A percentile compares a stretch with the other conserved stretches of the same genome.
phyloP scores from a whole-genome alignment of 371 early-diverging fungal genomes.

The Parasitella parasitica region DNA sequence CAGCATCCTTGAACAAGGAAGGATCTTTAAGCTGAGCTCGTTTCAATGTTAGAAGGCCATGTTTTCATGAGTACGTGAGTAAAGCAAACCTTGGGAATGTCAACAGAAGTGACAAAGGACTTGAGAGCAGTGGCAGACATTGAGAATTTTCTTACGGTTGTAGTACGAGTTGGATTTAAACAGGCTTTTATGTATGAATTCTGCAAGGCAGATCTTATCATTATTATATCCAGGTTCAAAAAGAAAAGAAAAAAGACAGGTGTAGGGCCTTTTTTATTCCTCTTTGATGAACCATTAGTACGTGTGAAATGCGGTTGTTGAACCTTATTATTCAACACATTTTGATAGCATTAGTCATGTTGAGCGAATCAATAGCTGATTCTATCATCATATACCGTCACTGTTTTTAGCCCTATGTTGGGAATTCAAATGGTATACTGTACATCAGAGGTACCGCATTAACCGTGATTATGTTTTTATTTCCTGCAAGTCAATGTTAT shows the following conservation, averaged over 20 bases:
- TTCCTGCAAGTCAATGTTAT: too few species aligned
- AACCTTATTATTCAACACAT: slow-evolving; percentile 8
- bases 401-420: background rate
- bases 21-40: slow-evolving; percentile 63
- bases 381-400: background rate
- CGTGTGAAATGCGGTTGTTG: slow-evolving; percentile 9
- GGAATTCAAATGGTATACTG: too few species aligned
- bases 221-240: slow-evolving; percentile 5
- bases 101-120: slow-evolving; percentile 23
- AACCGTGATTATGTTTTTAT: too few species aligned
- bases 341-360: background rate
- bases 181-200: slow-evolving; percentile 37
- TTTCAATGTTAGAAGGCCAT: too few species aligned
- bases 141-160: slow-evolving; percentile 12
- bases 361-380: background rate
- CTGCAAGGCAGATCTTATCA: slow-evolving; percentile 26
- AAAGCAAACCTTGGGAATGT: slow-evolving; percentile 38
- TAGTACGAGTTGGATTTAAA: slow-evolving; percentile 22
- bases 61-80: too few species aligned
- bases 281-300: background rate
- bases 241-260: slow-evolving; percentile 1
- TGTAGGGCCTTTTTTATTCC: background rate
- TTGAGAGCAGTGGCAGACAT: slow-evolving; percentile 8
- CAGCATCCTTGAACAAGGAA: slow-evolving; percentile 47
- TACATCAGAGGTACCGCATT: too few species aligned